Evolutionary conservation across 2,329 filamentous ascomycete species (phyloP), one percentile per base, ranked within the genome.

Genomic region (Lecanosticta acicola): DNA sequence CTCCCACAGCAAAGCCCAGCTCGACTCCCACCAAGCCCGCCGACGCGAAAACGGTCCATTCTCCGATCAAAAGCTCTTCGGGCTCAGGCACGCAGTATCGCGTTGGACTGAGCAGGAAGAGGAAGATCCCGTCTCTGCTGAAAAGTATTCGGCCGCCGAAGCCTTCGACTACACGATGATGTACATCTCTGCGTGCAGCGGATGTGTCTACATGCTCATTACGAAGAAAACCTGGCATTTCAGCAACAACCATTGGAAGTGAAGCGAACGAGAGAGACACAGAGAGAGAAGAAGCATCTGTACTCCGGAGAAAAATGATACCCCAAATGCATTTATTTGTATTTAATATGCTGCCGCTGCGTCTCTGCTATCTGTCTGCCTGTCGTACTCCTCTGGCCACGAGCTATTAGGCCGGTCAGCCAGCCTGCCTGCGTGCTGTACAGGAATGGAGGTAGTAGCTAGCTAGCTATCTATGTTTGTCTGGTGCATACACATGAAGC

Each of bases 91-190:
- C 3, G 63, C 67, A 2, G 70, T 68, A 46, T 39, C 66, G 74
- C 0, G 72, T 77, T 3, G 74, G 74, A 2, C 55, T 77, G 47
- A 76, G 73, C 56, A 72, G 70, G 41, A 64, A 62, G 45, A 70
- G 70, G 17, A 62, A 69, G 19, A 76, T 76, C 38, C 71, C 71
- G 14, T 70, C 73, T 14, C 58, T 77, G 53, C 57, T 76, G 45
- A 46, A 46, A 33, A 38, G 18, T 18, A 35, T 46, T 20, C 39
- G 44, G 13, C 32, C 39, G n/a, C 44, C 44, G 33, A 35, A 19
- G 13, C 39, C 39, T n/a, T 10, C 14, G 16, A 18, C n/a, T 16
- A 18, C 35, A 18, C 35, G 35, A 37, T 37, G 35, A 37, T 13
- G n/a, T n/a, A n/a, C n/a, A n/a, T n/a, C n/a, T n/a, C n/a, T n/a